Evolutionary conservation across 2,329 filamentous ascomycete species (phyloP).

Genomic region (Juglanconis oblonga): DNA sequence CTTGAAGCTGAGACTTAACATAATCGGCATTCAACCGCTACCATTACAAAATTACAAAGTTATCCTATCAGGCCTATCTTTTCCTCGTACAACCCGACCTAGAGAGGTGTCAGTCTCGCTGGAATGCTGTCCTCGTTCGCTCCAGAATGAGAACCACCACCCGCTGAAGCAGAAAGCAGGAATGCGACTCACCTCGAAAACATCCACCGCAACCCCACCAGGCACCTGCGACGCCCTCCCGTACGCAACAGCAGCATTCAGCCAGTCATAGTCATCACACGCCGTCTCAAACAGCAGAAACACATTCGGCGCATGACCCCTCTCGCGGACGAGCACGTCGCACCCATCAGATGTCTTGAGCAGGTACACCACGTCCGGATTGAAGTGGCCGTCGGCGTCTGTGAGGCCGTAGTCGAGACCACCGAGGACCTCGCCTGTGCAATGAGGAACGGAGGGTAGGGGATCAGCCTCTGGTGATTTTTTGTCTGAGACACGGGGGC

Average conservation of each 20-base stretch:
- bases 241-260: constrained; percentile 32
- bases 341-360: constrained; percentile 35
- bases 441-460: neutral
- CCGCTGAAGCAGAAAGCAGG: neutral
- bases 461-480: neutral
- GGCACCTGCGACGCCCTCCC: constrained; percentile 13
- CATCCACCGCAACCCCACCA: constrained; percentile 18
- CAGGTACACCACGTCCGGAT: constrained; percentile 37
- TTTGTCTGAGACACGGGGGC: neutral
- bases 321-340: constrained; percentile 35
- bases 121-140: too few species aligned
- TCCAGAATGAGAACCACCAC: neutral
- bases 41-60: too few species aligned
- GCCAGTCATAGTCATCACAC: constrained; percentile 33
- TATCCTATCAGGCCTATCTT: too few species aligned
- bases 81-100: too few species aligned
- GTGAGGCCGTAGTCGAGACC: constrained; percentile 37
- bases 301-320: constrained; percentile 34
- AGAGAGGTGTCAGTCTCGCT: neutral
- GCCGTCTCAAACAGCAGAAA: constrained; percentile 34
- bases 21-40: too few species aligned
- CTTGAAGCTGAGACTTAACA: too few species aligned
- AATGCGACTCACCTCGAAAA: constrained; percentile 23
- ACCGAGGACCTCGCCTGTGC: constrained; percentile 26
- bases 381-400: constrained; percentile 33